These are phyloP conservation scores for Syzygium oleosum DNA, from an alignment of 345 rosid species.

Conservation along the genomic window DNA sequence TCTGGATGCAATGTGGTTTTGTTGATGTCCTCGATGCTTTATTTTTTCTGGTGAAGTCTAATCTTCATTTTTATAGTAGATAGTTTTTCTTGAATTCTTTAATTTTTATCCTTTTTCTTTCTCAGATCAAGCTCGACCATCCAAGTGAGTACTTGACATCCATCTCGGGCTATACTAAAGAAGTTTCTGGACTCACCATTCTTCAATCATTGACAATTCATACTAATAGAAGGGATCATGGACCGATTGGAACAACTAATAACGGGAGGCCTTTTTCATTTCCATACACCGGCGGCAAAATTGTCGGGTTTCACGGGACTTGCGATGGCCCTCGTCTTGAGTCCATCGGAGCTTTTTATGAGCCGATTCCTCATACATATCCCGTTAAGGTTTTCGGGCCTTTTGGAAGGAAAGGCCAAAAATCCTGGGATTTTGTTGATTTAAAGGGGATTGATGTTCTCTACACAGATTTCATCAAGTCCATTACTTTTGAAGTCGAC, in stretches of 20 bases:
- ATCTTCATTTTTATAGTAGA: neutral
- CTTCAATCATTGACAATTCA: neutral
- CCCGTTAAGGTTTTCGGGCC: neutral
- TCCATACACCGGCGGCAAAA: neutral
- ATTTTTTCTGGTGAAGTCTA: neutral
- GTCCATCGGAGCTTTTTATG: neutral
- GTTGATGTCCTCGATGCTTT: neutral
- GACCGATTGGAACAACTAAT: neutral
- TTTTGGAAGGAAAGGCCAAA: neutral
- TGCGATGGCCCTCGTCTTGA: neutral
- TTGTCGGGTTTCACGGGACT: neutral
- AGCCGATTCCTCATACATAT: neutral
- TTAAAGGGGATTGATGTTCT: neutral
- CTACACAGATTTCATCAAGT: neutral
- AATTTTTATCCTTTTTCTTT: neutral
- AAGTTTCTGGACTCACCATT: neutral
- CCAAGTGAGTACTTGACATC: neutral
- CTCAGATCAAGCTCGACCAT: neutral
- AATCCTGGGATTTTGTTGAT: neutral
- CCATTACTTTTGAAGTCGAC: neutral
- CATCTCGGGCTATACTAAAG: neutral
- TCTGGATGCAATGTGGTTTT: neutral
- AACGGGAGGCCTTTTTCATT: neutral
- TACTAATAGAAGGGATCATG: neutral
- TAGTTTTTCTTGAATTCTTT: neutral